Base-by-base conservation (phyloP, 192 early-diverging fungal genomes). In the Mortierella alpina region DNA sequence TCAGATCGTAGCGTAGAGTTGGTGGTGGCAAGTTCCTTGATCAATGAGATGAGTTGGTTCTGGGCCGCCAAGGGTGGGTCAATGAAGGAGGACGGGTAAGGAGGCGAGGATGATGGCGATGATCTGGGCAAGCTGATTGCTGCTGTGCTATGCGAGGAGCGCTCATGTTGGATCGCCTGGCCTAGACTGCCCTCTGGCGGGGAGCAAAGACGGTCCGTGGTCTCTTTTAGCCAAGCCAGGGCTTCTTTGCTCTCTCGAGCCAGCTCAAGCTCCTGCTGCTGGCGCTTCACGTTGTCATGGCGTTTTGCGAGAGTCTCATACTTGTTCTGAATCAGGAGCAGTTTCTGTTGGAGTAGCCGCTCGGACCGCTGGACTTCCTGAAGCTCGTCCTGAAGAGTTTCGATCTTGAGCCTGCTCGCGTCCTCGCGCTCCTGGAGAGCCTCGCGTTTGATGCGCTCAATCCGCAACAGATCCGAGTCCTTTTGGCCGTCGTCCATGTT, bases 11-110 rank as follows among this genome's bases (percentile, higher is more conserved):
- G 49, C 55, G 86, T 89, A 41, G 84, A 82, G 41, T 87, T 89
- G 51, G 88, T 83, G 5, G 85, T 86, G 41, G 85, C 86, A 9
- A 89, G 73, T 62, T 89, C 86, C 68, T 87, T 89, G 55, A 89
- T 89, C 9, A 87, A 54, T 4, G 75, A 73, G 6, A 87, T 85
- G 17, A 89, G 77, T 70, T 89, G 86, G 47, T 84, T 68, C 39
- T 76, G 85, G 6, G 84, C 79, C 39, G 83, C 82, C 7, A 75
- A 70, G 22, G 78, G 83, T 17, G 77, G 72, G 14, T 84, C 83
- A 39, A 83, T 80, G 42, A 68, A 80, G 18, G 77, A 80, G 14
- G 77, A 72, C 13, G 70, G 70, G 23, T 80, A 72, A 13, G 77
- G 77, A 8, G 77, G 77, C 6, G 77, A 80, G 15, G 77, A 72